Evolutionary conservation across 805 yeast genomes (phyloP), one percentile per base, ranked within the genome.

Genomic region (Monosporozyma servazzii): DNA sequence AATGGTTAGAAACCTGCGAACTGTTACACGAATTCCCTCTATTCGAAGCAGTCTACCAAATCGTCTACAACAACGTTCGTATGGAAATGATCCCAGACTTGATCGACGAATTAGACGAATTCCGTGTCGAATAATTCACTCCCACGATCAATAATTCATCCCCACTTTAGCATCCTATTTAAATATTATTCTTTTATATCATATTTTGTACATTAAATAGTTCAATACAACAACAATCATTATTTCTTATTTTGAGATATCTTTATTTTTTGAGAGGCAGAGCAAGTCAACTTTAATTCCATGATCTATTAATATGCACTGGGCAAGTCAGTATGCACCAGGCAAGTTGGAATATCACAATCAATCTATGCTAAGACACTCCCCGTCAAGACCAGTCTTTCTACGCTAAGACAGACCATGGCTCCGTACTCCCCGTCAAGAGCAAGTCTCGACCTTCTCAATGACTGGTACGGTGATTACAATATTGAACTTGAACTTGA

Each of bases 71-170:
- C 54, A 77, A 78, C 52, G 81, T 82, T 59, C 76, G 82, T 57
- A 85, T 90, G 69, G 83, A 83, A 56, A 80, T 81, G 60, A 76
- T 90, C 61, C 96, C 96, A 48, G 75, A 73, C 53, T 73, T 83
- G 68, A 76, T 85, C 59, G 89, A 83, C 63, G 71, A 71, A 53
- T 55, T 67, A 56, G 67, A 63, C 44, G 52, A 47, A 27, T 55
- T 55, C 51, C 52, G 55, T 17, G 45, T 25, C n/a, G 25, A 45
- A 51, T 25, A 45, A 33, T 33, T 15, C 13, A 33, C 37, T 5
- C n/a, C 17, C 7, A 11, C 6, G 15, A 31, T 10, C 8, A 31
- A 7, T 10, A 33, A 2, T 17, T 33, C 17, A 5, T 33, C 6
- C 37, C 9, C 3, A 40, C 8, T 8, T 5, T 13, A 21, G 10